Evolutionary conservation across 2,329 filamentous ascomycete genomes (phyloP), one percentile per base, ranked within the genome.

Genomic region (Malbranchea zuffiana): DNA sequence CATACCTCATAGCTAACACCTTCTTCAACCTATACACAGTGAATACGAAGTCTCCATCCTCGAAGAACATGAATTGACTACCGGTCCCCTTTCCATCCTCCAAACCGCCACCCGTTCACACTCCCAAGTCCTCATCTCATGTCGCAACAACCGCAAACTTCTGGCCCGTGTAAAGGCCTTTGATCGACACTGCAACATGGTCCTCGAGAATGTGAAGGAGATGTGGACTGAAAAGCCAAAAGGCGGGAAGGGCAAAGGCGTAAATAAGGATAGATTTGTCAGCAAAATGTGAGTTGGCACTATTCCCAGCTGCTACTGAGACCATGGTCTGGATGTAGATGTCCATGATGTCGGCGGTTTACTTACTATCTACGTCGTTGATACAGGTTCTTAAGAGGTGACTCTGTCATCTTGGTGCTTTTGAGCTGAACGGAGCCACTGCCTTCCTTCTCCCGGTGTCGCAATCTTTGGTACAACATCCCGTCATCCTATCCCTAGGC

Each of bases 161-260:
- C 79, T 98, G 38, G 90, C 88, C 35, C 82, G 90, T 47, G 88
- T 98, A 56, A 98, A 98, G 71, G 90, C 90, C 5, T 98, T 98
- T 60, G 90, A 98, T 65, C 75, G 90, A 43, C 90, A 98, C 66
- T 96, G 87, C 75, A 98, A 98, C 67, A 96, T 98, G 90, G 83
- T 94, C 3, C 70, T 95, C 32, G 86, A 94, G 69, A 94, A 94
- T 50, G 86, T 92, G 28, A 92, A 92, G 72, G 90, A 98, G 68
- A 96, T 98, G 88, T 98, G 90, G 90, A 95, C 87, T 6, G 90
- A 98, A 67, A 90, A 82, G 39, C 86, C 88, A 32, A 72, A 83
- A 54, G 78, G 82, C 15, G 80, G 79, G 47, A 88, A 88, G 48
- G 90, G 88, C 69, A 87, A 86, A 66, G 87, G 87, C 39, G 84